Base-by-base conservation (phyloP, 108 stramenopile species). In the Epipyxis sp. region DNA sequence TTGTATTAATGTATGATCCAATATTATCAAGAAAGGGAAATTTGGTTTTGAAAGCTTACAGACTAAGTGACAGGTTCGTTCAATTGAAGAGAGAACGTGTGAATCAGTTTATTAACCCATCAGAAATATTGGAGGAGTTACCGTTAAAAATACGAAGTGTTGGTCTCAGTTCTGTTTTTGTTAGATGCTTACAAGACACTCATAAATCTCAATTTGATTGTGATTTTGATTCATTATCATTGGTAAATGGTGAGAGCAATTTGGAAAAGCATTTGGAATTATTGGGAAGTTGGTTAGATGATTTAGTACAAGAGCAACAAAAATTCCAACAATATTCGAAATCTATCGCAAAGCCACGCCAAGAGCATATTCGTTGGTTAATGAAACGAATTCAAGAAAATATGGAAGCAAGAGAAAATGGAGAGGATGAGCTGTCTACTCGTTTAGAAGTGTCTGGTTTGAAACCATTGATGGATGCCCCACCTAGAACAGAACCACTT, bases 1-100 rank as follows among this genome's bases (percentile, higher is more conserved):
- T 99, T 32, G 95, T 97, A 44, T 83, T 99, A 37, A 82, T 99
- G 13, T 99, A 97, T 86, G 98, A 99, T 87, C 96, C 98, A 29
- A 84, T 93, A 76, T 93, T 94, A 87, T 93, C 94, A 25, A 82
- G 91, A 3, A 86, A 90, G 68, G 98, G 98, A 2, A 89, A 91
- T 59, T 87, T 99, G 59, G 84, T 80, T 37, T 82, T 99, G 80
- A 95, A 95, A 81, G 94, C 94, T 43, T 93, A 90, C 83, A 92
- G 94, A 45, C 90, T 98, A 42, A 90, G 94, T 16, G 91, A 97
- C 39, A 90, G 90, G 76, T 91, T 85, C 83, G 82, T 97, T 76
- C 44, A 80, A 42, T 29, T 42, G 13, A 27, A n/a, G 0, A 0
- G 34, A 0, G 59, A 0, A 30, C 62, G 57, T n/a, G 80, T 69